Conservation (phyloP, 192 early-diverging fungal species). For the Piromyces sp. region DNA sequence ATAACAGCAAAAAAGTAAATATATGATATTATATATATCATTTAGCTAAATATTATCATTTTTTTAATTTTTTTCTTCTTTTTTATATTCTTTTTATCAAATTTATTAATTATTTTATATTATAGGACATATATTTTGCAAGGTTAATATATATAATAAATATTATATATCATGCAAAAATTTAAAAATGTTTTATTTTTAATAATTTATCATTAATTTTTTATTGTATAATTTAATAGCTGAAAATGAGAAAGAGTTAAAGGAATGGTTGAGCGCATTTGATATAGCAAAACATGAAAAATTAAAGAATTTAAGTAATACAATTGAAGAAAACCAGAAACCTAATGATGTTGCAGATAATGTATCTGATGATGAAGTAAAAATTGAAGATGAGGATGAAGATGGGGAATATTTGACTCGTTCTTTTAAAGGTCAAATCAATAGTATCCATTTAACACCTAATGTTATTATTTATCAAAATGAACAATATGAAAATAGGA, state of each 20-base stretch:
- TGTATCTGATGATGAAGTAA: not conserved
- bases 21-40: too few species aligned
- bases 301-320: not conserved
- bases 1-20: slow-evolving; percentile 40
- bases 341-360: not conserved
- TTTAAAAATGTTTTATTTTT: too few species aligned
- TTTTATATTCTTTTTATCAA: not conserved
- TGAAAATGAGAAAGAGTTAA: slow-evolving; percentile 50
- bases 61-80: slow-evolving; percentile 6
- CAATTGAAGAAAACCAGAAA: not conserved
- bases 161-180: too few species aligned
- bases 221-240: slow-evolving; percentile 10
- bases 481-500: not conserved
- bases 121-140: too few species aligned
- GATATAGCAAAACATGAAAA: slow-evolving; percentile 31
- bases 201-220: too few species aligned
- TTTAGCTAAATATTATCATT: too few species aligned
- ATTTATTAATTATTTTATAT: too few species aligned
- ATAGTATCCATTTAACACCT: not conserved
- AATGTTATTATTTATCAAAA: not conserved
- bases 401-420: not conserved
- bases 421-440: not conserved
- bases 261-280: slow-evolving; percentile 43
- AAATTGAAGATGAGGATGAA: not conserved
- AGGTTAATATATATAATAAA: too few species aligned